Conservation (phyloP, 1,284 basidiomycete genomes). For the Trametes versicolor region DNA sequence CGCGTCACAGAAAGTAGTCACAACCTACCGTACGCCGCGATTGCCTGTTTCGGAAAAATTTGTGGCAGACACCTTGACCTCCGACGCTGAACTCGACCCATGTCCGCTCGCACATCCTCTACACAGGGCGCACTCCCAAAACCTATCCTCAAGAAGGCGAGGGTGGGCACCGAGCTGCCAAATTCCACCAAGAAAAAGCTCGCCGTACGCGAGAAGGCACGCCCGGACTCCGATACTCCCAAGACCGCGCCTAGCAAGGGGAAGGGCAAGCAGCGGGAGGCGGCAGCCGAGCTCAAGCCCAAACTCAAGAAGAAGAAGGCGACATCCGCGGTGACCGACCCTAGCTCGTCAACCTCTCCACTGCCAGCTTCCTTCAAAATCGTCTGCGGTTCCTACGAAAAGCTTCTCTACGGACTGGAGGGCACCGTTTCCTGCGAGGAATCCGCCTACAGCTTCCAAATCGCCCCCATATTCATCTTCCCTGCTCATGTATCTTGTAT, state of each 20-base stretch:
- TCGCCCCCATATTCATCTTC: conserved; percentile 94
- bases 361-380: conserved; percentile 79
- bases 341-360: conserved; percentile 27
- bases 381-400: conserved; percentile 94
- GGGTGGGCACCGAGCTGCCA: conserved; percentile 10
- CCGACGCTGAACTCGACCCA: conserved; percentile 20
- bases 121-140: conserved; percentile 26
- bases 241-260: conserved; percentile 22
- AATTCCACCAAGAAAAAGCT: conserved; percentile 13
- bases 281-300: conserved; percentile 11
- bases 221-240: conserved; percentile 1
- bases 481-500: conserved; percentile 96
- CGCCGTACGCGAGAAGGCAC: conserved; percentile 7
- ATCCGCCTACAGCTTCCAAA: conserved; percentile 51
- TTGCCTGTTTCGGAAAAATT: conserved; percentile 38
- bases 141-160: conserved; percentile 31
- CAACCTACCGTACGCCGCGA: neutral
- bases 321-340: conserved; percentile 11
- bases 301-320: conserved; percentile 21
- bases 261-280: conserved; percentile 38
- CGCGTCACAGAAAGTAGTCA: neutral
- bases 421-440: conserved; percentile 61
- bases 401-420: conserved; percentile 91
- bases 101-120: conserved; percentile 30
- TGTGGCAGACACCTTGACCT: conserved; percentile 9